Evolutionary conservation across 345 rosid species (phyloP), one percentile per base, ranked within the genome.

Genomic region (Balakata baccata): DNA sequence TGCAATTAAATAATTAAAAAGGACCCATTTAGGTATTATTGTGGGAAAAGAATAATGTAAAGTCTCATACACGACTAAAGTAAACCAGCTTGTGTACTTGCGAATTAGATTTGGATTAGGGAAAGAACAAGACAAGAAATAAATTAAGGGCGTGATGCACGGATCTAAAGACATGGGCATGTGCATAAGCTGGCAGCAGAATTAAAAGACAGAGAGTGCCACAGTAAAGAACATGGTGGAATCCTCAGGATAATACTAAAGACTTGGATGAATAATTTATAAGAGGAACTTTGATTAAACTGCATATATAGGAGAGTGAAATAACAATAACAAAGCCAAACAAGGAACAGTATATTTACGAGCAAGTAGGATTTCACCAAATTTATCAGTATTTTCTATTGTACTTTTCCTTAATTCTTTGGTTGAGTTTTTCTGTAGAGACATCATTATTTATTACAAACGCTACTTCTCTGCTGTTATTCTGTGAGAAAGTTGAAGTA

Each of bases 111-210:
- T 66, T 75, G 79, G 82, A 81, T 58, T 68, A 77, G 70, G 37
- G 52, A 54, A 71, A 64, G 73, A 64, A 57, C 65, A 45, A 57
- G 72, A 66, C 59, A 69, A 51, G 60, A 60, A 77, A 74, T 68
- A 58, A 75, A 72, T 23, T 69, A 73, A 79, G 66, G 37, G 82
- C 87, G 81, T 22, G 78, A 73, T 56, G 78, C 61, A 46, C 80
- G 82, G 89, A 89, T 85, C 85, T 74, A 53, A 53, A 43, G 77
- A 80, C 87, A 77, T 71, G 64, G 78, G 79, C 89, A 84, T 84
- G 89, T 86, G 86, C 76, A 51, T 71, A 43, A 75, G 62, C 75
- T 43, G 85, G 80, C 81, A 53, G 53, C 13, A 38, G 56, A 54
- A 71, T 56, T 39, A 64, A 80, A 80, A 76, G 75, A 62, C 64